Conservation (phyloP, 345 rosid genomes). For the Brassica cretica region DNA sequence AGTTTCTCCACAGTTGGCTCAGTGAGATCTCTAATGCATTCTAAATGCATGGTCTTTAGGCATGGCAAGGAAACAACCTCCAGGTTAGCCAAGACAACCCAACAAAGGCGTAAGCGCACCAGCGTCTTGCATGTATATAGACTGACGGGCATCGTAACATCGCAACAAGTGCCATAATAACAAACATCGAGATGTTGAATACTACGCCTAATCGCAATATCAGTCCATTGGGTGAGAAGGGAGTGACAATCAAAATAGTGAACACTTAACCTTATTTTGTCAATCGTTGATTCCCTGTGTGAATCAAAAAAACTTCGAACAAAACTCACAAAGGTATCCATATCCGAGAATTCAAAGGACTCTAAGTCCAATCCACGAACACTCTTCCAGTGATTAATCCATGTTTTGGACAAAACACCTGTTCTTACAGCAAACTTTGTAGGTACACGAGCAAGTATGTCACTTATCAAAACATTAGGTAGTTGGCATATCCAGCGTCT, state of each 20-base stretch:
- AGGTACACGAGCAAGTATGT: background rate
- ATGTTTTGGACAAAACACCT: constrained; percentile 1
- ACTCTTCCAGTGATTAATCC: background rate
- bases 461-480: background rate
- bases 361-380: constrained; percentile 13
- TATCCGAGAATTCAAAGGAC: background rate
- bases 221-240: background rate
- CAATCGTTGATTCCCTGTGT: background rate
- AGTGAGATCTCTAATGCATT: background rate
- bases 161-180: no score
- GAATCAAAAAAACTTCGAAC: background rate
- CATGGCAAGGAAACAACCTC: constrained; percentile 22
- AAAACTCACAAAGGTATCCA: background rate
- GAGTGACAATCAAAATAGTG: background rate
- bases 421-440: background rate
- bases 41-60: constrained; percentile 1
- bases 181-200: background rate
- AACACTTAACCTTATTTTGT: background rate
- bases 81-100: background rate
- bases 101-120: background rate
- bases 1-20: constrained; percentile 5
- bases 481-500: background rate
- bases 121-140: background rate
- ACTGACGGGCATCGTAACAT: background rate
- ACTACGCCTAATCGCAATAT: background rate